Base-by-base conservation (phyloP, 495 filamentous ascomycete genomes). In the Platismatia glauca region DNA sequence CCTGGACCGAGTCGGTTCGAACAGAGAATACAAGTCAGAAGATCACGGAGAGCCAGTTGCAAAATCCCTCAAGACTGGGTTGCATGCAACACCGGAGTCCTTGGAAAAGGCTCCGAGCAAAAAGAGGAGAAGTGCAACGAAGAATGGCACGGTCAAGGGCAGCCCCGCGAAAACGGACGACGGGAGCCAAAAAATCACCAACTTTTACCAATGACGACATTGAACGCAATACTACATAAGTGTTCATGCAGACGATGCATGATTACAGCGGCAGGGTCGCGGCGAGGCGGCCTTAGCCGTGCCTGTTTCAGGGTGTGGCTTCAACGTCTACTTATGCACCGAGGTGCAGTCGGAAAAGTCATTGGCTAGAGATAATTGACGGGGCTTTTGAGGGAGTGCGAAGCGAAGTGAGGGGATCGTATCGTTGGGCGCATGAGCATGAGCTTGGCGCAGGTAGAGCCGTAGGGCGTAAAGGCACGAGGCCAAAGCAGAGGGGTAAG, bases 181-280 rank as follows among this genome's bases (percentile, higher is more conserved):
- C 56, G 85, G 87, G 13, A 89, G 82, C 58, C 86, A 88, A 72
- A 87, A 85, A 74, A 96, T 96, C 62, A 96, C 91, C 0, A 90
- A 80, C 59, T 96, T 95, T 71, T 94, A 95, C 74, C 82, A 77
- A 34, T 59, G 57, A 60, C 43, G 61, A 34, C 24, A 58, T 52
- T 4, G 34, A 62, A 57, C 56, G 62, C 18, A 13, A 50, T 46
- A 3, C 18, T 48, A 16, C 57, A 48, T 20, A 27, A 62, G 56
- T 57, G 20, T 33, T 53, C 50, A 67, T 41, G 65, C 38, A 63
- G 56, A 56, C 56, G 61, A 15, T 53, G 50, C 38, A 55, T 37
- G 44, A 57, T 58, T 61, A 64, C 57, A 43, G 61, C 65, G 65
- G 65, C 61, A 64, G 58, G 57, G 48, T 37, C 34, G 52, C 57